phyloP scores from a whole-genome alignment of 192 early-diverging fungal genomes.

The Gonapodya sp. region DNA sequence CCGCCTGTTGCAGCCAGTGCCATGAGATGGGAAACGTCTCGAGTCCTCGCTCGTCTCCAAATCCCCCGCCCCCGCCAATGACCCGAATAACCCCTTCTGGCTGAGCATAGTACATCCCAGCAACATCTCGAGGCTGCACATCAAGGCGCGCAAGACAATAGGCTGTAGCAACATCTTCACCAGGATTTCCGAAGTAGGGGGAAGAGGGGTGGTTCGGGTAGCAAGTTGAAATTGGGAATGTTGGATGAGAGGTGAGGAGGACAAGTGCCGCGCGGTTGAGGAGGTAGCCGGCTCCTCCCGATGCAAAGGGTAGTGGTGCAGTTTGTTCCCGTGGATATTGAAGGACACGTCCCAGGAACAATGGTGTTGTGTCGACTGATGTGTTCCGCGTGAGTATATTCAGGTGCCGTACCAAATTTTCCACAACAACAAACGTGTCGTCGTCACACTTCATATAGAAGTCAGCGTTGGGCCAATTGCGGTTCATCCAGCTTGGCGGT shows the following conservation, averaged over 20 bases:
- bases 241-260: neutral
- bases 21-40: neutral
- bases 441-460: neutral
- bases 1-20: neutral
- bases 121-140: neutral
- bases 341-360: neutral
- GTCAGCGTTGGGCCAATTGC: neutral
- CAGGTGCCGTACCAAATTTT: neutral
- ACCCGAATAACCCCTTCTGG: neutral
- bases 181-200: neutral
- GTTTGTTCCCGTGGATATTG: neutral
- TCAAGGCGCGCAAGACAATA: neutral
- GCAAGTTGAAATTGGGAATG: neutral
- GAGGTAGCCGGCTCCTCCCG: neutral
- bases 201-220: neutral
- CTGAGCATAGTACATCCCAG: neutral
- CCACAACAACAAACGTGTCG: neutral
- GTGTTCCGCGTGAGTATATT: neutral
- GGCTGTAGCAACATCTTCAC: neutral
- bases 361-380: neutral
- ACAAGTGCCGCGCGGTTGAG: neutral
- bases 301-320: neutral
- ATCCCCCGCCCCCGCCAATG: neutral
- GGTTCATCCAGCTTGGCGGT: neutral
- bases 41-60: neutral